Evolutionary conservation across 2,329 filamentous ascomycete genomes (phyloP).

Genomic region (Aspergillus hortae): DNA sequence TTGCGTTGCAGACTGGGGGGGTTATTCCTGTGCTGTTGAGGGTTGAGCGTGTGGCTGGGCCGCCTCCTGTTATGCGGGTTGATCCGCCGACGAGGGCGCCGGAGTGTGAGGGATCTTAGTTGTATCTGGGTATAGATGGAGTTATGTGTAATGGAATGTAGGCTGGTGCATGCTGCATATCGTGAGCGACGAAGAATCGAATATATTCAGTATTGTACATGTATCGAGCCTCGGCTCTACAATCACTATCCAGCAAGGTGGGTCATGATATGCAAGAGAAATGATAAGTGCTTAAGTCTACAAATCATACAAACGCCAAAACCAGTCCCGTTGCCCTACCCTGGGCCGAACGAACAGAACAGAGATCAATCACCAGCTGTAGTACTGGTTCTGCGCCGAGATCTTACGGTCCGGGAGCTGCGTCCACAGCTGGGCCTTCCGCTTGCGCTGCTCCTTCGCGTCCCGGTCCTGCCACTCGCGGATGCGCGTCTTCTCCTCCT

Average conservation of each 20-base stretch:
- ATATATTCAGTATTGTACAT: constrained; percentile 16
- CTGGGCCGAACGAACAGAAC: constrained; percentile 2
- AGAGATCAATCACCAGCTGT: constrained; percentile 69
- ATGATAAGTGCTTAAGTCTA: constrained; percentile 19
- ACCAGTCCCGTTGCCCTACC: not conserved
- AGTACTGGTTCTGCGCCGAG: constrained; percentile 81
- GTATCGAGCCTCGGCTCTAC: not conserved
- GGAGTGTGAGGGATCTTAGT: constrained; percentile 14
- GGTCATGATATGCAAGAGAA: not conserved
- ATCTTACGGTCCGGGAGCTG: constrained; percentile 84
- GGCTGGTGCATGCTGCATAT: not conserved
- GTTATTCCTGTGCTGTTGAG: constrained; percentile 52
- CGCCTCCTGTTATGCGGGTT: constrained; percentile 15
- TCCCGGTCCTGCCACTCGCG: constrained; percentile 74
- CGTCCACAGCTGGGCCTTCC: constrained; percentile 75
- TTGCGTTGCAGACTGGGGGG: constrained; percentile 47
- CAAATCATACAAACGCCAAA: constrained; percentile 21
- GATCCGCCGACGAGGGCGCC: constrained; percentile 24
- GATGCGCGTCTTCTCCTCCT: constrained; percentile 89
- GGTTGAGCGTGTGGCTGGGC: constrained; percentile 29
- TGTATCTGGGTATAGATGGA: too few relatives aligned
- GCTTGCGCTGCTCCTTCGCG: constrained; percentile 71
- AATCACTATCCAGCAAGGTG: too few relatives aligned
- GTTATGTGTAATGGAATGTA: not conserved
- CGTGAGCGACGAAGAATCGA: not conserved